Base-by-base conservation (phyloP, 2,329 filamentous ascomycete species). In the Fusarium sp. region DNA sequence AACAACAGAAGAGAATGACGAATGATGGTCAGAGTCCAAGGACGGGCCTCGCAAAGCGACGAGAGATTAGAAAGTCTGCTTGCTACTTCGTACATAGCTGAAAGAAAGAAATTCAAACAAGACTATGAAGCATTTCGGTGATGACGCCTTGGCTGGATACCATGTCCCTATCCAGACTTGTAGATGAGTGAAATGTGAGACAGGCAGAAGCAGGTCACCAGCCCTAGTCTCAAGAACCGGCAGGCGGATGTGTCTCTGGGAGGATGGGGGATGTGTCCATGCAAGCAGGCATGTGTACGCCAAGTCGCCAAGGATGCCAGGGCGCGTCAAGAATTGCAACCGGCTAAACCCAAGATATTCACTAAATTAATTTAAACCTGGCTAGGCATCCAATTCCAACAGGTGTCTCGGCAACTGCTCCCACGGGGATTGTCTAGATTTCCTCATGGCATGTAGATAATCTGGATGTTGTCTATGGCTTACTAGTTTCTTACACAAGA, bases 11-110 rank as follows among this genome's bases (percentile, higher is more conserved):
- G 37, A 15, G 32, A 62, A 71, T 50, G 25, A 65, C 45, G 40
- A 35, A 63, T 66, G 62, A 71, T 61, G 47, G 59, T 14, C 47
- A 60, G n/a, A 43, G 71, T 72, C 38, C 22, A 20, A 54, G 43
- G 62, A 65, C 43, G 6, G 47, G 43, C 62, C 68, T 65, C 40
- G 69, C 68, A 64, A 66, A 45, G 58, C 58, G 30, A 30, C n/a
- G 47, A 52, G 52, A 45, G n/a, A 30, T 60, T 62, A 62, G 33
- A 43, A 22, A 57, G 47, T 64, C 65, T 64, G 66, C 64, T 63
- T 63, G 25, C 27, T 43, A 37, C 61, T 56, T 63, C 20, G 62
- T 65, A 65, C 38, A 65, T 65, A 59, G 32, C 15, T 58, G 37
- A 65, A 65, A 65, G 62, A 47, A 65, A 27, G 30, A 47, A 59